Evolutionary conservation across 176 grass and related monocot genomes (phyloP), one percentile per base, ranked within the genome.

Genomic region (Elaeis guineensis): DNA sequence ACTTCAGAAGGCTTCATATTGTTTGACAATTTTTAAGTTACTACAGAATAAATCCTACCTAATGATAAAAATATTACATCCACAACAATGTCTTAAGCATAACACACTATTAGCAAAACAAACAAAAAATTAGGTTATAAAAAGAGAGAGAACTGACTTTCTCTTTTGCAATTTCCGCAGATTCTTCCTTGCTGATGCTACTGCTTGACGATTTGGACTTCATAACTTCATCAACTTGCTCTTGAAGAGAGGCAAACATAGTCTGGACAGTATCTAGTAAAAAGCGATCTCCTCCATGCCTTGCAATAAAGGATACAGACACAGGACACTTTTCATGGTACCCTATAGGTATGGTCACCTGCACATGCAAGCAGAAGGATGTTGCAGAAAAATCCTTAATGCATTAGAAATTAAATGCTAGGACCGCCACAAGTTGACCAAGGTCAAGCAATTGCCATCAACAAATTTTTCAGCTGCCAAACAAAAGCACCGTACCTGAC

Each of bases 161-260:
- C 60, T 89, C 88, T 86, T 98, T 98, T 50, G 94, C 94, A 62
- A 81, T 76, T 73, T 98, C 85, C 72, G 94, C 94, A 53, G 85
- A 81, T 74, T 89, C 94, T 80, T 93, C 94, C 1, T 81, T 89
- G 58, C 74, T 89, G 19, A 83, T 75, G 57, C 82, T 66, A 67
- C 77, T 90, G 71, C 77, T 83, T 52, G 78, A 89, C 69, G 79
- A 64, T 56, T 83, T 89, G 71, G 85, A 93, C 67, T 86, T 93
- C 6, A 66, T 49, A 19, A 92, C 70, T 19, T 82, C 54, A 28
- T 89, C 74, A 54, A 70, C 72, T 81, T 98, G 73, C 75, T 93
- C 88, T 83, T 89, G 85, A 59, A 98, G 80, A 77, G 74, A 81
- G 16, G 73, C 53, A 76, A 83, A 89, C 53, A 98, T 70, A 25